Conservation (phyloP, 2,329 filamentous ascomycete species). For the Cercospora zeae-maydis region DNA sequence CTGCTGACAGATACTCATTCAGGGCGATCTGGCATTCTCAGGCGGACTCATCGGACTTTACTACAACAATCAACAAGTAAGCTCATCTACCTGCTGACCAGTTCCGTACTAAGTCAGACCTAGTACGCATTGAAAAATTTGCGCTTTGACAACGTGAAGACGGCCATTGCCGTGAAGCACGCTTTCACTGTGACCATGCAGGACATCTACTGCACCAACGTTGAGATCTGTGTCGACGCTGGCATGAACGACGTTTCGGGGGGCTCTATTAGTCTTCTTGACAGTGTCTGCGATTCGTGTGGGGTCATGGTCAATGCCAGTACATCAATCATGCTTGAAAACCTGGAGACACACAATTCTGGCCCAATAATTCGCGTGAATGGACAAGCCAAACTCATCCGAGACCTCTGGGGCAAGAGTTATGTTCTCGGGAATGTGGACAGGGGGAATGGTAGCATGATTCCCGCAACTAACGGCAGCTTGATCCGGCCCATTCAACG, state of each 20-base stretch:
- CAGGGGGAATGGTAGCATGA: slow-evolving; percentile 19
- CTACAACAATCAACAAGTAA: slow-evolving; percentile 54
- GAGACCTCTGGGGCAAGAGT: slow-evolving; percentile 37
- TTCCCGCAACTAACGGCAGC: slow-evolving; percentile 15
- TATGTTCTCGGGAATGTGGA: slow-evolving; percentile 26
- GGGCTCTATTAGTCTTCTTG: slow-evolving; percentile 30
- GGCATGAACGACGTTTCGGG: slow-evolving; percentile 20
- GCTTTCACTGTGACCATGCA: slow-evolving; percentile 26
- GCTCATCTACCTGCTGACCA: not conserved
- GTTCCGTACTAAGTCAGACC: not conserved
- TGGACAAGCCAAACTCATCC: slow-evolving; percentile 26
- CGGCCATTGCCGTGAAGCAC: slow-evolving; percentile 24
- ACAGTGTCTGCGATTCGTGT: slow-evolving; percentile 23
- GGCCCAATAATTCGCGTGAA: slow-evolving; percentile 24
- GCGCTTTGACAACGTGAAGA: slow-evolving; percentile 28
- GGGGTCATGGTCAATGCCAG: slow-evolving; percentile 21
- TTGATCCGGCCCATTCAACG: slow-evolving; percentile 22
- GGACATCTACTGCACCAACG: slow-evolving; percentile 29
- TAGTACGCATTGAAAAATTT: slow-evolving; percentile 45
- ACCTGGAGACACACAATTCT: slow-evolving; percentile 23
- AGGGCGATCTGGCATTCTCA: slow-evolving; percentile 53
- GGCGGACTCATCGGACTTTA: slow-evolving; percentile 57
- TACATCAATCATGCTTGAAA: slow-evolving; percentile 25
- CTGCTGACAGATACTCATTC: not conserved
- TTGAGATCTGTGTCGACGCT: slow-evolving; percentile 29